These are phyloP conservation scores for Colletotrichum tropicicola DNA, from an alignment of 2,329 filamentous ascomycete species.

Conservation along the genomic window DNA sequence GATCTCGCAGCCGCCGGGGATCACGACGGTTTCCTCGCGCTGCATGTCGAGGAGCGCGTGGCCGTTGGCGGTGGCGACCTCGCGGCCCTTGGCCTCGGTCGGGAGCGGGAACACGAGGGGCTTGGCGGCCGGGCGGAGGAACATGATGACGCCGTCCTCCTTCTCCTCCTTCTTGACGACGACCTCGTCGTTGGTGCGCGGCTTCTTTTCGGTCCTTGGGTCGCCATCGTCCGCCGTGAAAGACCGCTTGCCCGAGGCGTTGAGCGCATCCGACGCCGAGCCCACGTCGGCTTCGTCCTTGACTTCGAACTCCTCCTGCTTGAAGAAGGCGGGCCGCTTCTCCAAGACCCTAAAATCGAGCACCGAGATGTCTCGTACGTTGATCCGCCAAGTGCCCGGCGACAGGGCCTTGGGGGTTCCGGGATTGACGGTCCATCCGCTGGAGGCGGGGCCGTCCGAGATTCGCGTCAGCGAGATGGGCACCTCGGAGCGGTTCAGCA, in stretches of 20 bases:
- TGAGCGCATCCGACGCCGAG: slow-evolving; percentile 45
- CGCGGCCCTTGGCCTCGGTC: slow-evolving; percentile 54
- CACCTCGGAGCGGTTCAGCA: slow-evolving; percentile 63
- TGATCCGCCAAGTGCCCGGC: slow-evolving; percentile 67
- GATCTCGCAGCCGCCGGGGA: slow-evolving; percentile 59
- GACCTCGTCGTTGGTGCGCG: slow-evolving; percentile 46
- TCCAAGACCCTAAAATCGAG: slow-evolving; percentile 68
- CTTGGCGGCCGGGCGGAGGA: slow-evolving; percentile 58
- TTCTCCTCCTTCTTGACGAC: slow-evolving; percentile 33
- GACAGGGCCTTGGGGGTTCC: slow-evolving; percentile 55
- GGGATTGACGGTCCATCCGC: slow-evolving; percentile 50
- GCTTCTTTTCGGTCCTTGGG: slow-evolving; percentile 49
- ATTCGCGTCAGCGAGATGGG: slow-evolving; percentile 59
- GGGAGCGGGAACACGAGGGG: slow-evolving; percentile 62
- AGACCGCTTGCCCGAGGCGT: slow-evolving; percentile 61
- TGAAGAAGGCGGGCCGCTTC: slow-evolving; percentile 57
- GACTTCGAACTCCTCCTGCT: slow-evolving; percentile 35
- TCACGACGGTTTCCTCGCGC: slow-evolving; percentile 56
- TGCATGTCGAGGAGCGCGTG: slow-evolving; percentile 63
- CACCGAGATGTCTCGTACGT: slow-evolving; percentile 56
- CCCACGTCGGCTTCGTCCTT: slow-evolving; percentile 32
- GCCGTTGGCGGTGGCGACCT: slow-evolving; percentile 53
- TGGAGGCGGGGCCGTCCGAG: slow-evolving; percentile 46
- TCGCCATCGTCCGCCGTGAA: slow-evolving; percentile 54
- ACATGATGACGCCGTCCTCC: slow-evolving; percentile 65